Percentiles rank a stretch among this genome's conserved stretches.
Evolutionary conservation across 768 basidiomycete genomes (phyloP).

Genomic region (Auriscalpium microsporum): DNA sequence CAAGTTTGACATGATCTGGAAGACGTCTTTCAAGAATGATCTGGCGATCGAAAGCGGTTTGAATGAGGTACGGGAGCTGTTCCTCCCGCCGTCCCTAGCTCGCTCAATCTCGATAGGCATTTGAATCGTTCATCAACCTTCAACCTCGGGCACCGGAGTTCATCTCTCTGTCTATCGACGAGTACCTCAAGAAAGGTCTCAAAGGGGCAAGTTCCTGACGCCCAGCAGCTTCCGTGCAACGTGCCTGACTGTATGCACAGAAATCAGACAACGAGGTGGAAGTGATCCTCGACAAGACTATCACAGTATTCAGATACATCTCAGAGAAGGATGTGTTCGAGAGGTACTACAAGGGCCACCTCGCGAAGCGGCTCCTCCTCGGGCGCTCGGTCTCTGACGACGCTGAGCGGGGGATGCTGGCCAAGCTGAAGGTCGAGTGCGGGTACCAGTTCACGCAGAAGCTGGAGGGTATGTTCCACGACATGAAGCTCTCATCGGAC

Average conservation of each 20-base stretch:
- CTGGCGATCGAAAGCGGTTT: constrained; percentile 71
- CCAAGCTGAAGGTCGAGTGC: constrained; percentile 94
- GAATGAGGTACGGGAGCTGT: constrained; percentile 55
- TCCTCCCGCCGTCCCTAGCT: neutral
- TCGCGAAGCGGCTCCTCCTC: constrained; percentile 84
- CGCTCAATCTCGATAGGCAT: constrained; percentile 50
- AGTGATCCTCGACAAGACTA: constrained; percentile 85
- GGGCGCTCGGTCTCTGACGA: constrained; percentile 92
- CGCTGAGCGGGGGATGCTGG: constrained; percentile 94
- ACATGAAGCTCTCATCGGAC: constrained; percentile 85
- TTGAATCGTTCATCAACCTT: constrained; percentile 82
- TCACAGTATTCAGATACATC: constrained; percentile 89
- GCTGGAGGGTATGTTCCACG: constrained; percentile 97
- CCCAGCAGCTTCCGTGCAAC: neutral
- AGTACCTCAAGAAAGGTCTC: constrained; percentile 88
- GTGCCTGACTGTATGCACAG: constrained; percentile 32
- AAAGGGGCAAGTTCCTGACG: constrained; percentile 63
- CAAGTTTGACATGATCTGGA: constrained; percentile 75
- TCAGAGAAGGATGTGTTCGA: constrained; percentile 97
- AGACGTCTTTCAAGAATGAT: constrained; percentile 60
- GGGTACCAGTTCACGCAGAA: constrained; percentile 97
- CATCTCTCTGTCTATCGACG: constrained; percentile 95
- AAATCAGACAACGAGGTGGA: constrained; percentile 95
- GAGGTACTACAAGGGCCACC: constrained; percentile 92
- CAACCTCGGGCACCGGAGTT: constrained; percentile 88